Evolutionary conservation across 2,329 filamentous ascomycete genomes (phyloP).

Genomic region (Nothophaeocryptopus gaeumannii): DNA sequence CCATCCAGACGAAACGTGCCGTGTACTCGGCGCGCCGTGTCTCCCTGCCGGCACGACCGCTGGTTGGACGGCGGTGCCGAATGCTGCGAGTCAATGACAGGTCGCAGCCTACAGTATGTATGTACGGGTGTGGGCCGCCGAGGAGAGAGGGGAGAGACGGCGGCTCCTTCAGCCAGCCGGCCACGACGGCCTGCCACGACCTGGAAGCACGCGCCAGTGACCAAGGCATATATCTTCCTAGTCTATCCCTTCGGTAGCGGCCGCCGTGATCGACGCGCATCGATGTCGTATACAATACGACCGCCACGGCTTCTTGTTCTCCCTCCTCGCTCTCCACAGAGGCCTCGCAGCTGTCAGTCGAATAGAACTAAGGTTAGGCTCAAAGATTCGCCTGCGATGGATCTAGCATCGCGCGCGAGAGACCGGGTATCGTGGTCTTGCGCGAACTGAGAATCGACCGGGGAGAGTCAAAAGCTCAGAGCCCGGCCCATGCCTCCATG

Average conservation of each 20-base stretch:
- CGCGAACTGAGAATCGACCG: background rate
- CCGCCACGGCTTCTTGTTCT: background rate
- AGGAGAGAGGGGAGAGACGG: slow-evolving; percentile 6
- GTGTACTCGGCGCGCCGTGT: slow-evolving; percentile 1
- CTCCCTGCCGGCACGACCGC: background rate
- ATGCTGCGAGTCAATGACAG: slow-evolving; percentile 6
- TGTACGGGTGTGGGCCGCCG: background rate
- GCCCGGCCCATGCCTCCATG: too few relatives aligned
- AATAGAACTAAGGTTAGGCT: slow-evolving; percentile 23
- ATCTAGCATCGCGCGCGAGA: slow-evolving; percentile 8
- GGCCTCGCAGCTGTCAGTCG: slow-evolving; percentile 16
- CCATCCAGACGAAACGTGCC: background rate
- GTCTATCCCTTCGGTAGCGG: too few relatives aligned
- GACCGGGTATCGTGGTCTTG: slow-evolving; percentile 14
- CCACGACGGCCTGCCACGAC: too few relatives aligned
- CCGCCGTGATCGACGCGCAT: background rate
- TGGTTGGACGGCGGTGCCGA: background rate
- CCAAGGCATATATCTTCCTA: too few relatives aligned
- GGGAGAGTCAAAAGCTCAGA: too few relatives aligned
- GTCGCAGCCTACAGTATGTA: background rate
- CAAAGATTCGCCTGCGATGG: slow-evolving; percentile 13
- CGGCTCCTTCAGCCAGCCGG: background rate
- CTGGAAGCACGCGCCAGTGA: too few relatives aligned
- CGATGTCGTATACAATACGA: slow-evolving; percentile 1
- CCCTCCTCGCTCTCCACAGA: too few relatives aligned